Evolutionary conservation across 805 yeast species (phyloP), one percentile per base, ranked within the genome.

Genomic region (Kuraishia piskuri): DNA sequence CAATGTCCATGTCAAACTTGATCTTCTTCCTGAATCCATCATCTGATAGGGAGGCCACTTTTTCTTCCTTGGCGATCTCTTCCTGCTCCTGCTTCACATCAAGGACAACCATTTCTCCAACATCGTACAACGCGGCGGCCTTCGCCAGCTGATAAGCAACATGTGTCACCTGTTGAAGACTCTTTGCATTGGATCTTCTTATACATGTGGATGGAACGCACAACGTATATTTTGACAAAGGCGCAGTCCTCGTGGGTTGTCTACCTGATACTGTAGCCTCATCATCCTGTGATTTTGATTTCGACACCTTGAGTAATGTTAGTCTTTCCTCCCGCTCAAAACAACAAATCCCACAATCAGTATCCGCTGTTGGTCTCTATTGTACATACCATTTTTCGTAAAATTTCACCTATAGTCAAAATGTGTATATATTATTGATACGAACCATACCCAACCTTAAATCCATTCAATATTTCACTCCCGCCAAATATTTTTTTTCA

Each of bases 111-210:
- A 91, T 74, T 63, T 91, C 97, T 4, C 80, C 78, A 5, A 88
- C 89, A 52, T 82, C 78, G 65, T 76, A 90, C 1, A 81, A 72
- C 25, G 87, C 79, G 2, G 90, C 86, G 2, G 84, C 81, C 61
- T 86, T 81, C 12, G 96, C 91, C 17, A 91, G 75, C 66, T 90
- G 95, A 61, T 90, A 87, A 1, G 87, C 82, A 0, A 82, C 74
- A 54, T 79, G 73, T 0, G 96, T 90, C 14, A 82, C 83, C 63
- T 90, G 96, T 56, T 84, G 84, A 50, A 88, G 69, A 58, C 84
- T 84, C 44, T 68, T 69, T 50, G 92, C 86, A 60, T 82, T 79
- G 5, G 79, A 62, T 1, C 58, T 56, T 1, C 80, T 73, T 12
- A 90, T 76, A 19, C 83, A 72, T 1, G 84, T 75, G 1, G 92